Conservation (phyloP, 78 protist species). For the Anaeramoeba flamelloides region DNA sequence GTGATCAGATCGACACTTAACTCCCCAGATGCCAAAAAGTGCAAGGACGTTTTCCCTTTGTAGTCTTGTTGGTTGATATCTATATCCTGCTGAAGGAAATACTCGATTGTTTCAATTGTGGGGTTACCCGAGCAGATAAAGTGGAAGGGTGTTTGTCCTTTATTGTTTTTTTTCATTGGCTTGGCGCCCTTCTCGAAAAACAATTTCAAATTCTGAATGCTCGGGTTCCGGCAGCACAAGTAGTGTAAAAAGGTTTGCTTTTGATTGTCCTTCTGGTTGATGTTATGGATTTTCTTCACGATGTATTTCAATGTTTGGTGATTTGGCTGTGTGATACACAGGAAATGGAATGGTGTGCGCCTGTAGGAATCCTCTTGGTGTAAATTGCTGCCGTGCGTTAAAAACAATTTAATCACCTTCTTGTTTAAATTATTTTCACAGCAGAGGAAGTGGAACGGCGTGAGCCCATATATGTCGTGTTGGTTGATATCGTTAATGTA, state of each 20-base stretch:
- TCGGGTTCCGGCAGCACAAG: not conserved
- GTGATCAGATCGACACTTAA: not conserved
- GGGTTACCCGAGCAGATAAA: not conserved
- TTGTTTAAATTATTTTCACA: no score
- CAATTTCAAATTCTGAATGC: not conserved
- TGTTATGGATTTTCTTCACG: not conserved
- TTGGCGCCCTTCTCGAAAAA: not conserved
- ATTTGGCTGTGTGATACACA: no score
- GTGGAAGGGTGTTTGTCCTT: not conserved
- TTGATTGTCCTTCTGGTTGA: not conserved
- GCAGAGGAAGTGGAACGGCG: no score
- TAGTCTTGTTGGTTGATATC: not conserved
- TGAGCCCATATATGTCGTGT: no score
- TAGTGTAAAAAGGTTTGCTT: not conserved
- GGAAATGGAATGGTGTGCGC: no score
- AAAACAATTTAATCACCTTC: no score
- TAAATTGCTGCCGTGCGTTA: no score
- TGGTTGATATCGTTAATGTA: no score
- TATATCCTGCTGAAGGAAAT: not conserved
- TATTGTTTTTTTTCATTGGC: not conserved
- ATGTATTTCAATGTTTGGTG: no score
- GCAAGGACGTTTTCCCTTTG: not conserved
- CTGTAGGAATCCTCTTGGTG: no score
- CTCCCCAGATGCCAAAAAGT: not conserved
- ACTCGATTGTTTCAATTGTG: not conserved